A percentile compares a stretch with the other conserved stretches of the same genome.
phyloP scores from a whole-genome alignment of 2,329 filamentous ascomycete species.

The Diaporthe sp. region DNA sequence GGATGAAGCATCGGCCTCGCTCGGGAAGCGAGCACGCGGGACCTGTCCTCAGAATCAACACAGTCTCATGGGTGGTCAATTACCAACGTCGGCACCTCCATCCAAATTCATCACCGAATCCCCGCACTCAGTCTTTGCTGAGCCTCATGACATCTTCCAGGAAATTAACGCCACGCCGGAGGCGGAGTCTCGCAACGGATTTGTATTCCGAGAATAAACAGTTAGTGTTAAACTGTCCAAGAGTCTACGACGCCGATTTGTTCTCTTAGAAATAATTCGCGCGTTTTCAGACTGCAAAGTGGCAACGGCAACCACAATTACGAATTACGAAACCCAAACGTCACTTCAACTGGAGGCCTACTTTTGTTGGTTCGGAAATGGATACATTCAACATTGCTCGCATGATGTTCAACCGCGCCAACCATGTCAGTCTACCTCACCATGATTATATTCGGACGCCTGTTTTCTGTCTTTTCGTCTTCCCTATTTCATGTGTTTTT shows the following conservation, averaged over 20 bases:
- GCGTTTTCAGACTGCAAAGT: background rate
- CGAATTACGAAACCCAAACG: background rate
- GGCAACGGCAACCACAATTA: background rate
- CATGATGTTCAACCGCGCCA: no score
- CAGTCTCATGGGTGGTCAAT: background rate
- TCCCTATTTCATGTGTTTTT: no score
- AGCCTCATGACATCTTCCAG: background rate
- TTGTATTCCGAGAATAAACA: background rate
- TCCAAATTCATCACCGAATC: background rate
- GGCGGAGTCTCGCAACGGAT: background rate
- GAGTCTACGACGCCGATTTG: background rate
- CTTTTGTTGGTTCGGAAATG: background rate
- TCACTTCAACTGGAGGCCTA: background rate
- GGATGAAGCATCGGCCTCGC: background rate
- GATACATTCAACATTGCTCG: background rate
- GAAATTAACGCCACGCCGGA: background rate
- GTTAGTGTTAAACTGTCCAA: background rate
- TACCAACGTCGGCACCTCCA: background rate
- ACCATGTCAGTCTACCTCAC: no score
- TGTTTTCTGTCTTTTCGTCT: no score
- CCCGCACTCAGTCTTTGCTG: background rate
- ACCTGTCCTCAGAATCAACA: background rate
- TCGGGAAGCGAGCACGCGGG: no score
- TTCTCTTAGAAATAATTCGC: background rate
- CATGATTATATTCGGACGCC: no score